Conservation (phyloP, 768 basidiomycete species). For the Mycena haematopus region DNA sequence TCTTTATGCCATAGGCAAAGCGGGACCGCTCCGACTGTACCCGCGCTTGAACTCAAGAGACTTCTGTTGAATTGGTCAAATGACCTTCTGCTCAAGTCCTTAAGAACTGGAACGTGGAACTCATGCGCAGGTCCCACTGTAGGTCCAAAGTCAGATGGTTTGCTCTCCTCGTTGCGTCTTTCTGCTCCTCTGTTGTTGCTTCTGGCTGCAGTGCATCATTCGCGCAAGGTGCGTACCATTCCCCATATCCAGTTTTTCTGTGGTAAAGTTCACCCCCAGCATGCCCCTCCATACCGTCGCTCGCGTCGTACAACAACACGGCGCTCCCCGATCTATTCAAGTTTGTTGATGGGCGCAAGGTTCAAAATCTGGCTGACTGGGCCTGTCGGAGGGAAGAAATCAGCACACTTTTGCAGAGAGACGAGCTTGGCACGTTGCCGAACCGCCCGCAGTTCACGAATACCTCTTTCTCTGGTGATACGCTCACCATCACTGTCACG, state of each 20-base stretch:
- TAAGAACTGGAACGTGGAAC: not conserved
- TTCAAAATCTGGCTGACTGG: conserved; percentile 44
- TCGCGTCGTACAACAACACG: conserved; percentile 22
- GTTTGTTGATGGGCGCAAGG: conserved; percentile 40
- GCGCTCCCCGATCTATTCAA: conserved; percentile 48
- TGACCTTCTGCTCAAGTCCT: conserved; percentile 1
- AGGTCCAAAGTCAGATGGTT: conserved; percentile 10
- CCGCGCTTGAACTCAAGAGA: not conserved
- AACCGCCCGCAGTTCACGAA: conserved; percentile 37
- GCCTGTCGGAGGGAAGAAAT: conserved; percentile 47
- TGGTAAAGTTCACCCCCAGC: not conserved
- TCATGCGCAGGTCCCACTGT: not conserved
- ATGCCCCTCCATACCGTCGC: conserved; percentile 20
- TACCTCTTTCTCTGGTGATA: conserved; percentile 41
- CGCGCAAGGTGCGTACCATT: not conserved
- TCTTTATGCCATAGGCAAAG: not conserved
- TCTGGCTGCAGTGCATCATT: not conserved
- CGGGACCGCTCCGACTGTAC: not conserved
- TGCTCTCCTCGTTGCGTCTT: not conserved
- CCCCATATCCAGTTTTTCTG: not conserved
- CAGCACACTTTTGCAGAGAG: conserved; percentile 39
- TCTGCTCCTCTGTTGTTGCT: not conserved
- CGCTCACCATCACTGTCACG: conserved; percentile 42
- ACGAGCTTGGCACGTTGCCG: conserved; percentile 23
- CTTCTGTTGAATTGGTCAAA: not conserved